Conservation (phyloP, 371 early-diverging fungal species). For the Thermomucor indicae-seudaticae region DNA sequence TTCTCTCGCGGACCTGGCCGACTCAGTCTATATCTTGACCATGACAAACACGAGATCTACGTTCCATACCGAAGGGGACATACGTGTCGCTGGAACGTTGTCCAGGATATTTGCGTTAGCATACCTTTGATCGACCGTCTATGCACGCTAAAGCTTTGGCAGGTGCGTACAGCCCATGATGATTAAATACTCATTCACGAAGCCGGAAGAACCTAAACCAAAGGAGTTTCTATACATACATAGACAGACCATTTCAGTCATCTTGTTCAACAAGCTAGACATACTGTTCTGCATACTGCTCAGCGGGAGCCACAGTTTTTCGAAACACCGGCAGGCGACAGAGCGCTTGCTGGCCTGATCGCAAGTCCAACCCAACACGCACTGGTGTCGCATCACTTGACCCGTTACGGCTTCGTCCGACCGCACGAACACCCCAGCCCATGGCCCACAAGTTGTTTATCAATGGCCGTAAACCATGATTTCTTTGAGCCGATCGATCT, state of each 20-base stretch:
- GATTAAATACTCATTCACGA: background rate
- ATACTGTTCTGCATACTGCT: background rate
- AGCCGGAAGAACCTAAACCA: background rate
- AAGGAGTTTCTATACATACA: background rate
- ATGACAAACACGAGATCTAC: too few species aligned
- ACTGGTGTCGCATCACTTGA: background rate
- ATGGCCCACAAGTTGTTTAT: background rate
- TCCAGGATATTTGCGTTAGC: too few species aligned
- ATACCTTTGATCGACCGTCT: too few species aligned
- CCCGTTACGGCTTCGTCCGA: background rate
- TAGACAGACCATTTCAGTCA: background rate
- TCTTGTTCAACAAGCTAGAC: background rate
- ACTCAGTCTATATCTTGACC: too few species aligned
- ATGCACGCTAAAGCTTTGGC: too few species aligned
- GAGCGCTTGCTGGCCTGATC: background rate
- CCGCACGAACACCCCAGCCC: background rate
- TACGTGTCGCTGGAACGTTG: too few species aligned
- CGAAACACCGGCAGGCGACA: constrained; percentile 3
- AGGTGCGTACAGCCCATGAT: background rate
- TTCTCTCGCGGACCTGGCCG: too few species aligned
- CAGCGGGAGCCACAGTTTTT: constrained; percentile 1
- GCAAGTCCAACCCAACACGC: background rate
- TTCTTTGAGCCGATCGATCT: background rate
- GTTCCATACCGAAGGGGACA: too few species aligned
- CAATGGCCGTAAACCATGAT: background rate